Conservation (phyloP, 306 rosid genomes). For the Vigna mungo region DNA sequence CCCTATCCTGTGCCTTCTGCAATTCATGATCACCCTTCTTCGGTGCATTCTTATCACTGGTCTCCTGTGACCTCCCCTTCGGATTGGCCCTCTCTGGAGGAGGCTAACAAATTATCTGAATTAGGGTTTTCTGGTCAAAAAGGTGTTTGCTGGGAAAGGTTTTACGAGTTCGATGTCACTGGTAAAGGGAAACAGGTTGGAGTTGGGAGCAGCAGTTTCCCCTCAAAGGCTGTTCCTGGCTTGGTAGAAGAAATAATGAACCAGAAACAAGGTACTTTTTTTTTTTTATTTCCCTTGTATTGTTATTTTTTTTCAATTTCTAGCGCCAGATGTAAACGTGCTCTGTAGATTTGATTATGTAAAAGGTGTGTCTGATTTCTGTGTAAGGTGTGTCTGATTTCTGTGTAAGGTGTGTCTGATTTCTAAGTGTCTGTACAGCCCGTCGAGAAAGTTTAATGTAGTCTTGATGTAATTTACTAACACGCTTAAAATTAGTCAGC, state of each 20-base stretch:
- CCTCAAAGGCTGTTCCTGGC: conserved; percentile 47
- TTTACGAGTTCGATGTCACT: conserved; percentile 50
- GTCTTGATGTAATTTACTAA: not conserved
- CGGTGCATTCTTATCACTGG: conserved; percentile 57
- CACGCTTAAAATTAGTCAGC: not conserved
- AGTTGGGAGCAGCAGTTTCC: conserved; percentile 47
- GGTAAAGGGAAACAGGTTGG: conserved; percentile 51
- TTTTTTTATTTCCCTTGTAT: not conserved
- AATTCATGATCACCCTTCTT: conserved; percentile 41
- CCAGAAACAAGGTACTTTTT: conserved; percentile 57
- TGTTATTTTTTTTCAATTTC: conserved; percentile 15
- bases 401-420: not conserved
- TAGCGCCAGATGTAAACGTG: not conserved
- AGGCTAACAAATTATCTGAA: conserved; percentile 44
- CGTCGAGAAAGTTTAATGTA: not conserved
- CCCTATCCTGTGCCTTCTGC: conserved; percentile 55
- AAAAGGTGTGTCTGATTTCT: too few species aligned
- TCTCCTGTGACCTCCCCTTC: conserved; percentile 44
- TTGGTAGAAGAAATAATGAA: conserved; percentile 49
- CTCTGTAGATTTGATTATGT: not conserved
- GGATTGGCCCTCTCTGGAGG: conserved; percentile 47
- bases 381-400: not conserved
- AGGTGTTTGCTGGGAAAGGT: conserved; percentile 57
- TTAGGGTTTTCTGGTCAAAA: conserved; percentile 46
- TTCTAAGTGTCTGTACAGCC: too few species aligned